These are phyloP conservation scores for Allodekkera sacchari DNA, from an alignment of 805 yeast genomes.

Conservation along the genomic window DNA sequence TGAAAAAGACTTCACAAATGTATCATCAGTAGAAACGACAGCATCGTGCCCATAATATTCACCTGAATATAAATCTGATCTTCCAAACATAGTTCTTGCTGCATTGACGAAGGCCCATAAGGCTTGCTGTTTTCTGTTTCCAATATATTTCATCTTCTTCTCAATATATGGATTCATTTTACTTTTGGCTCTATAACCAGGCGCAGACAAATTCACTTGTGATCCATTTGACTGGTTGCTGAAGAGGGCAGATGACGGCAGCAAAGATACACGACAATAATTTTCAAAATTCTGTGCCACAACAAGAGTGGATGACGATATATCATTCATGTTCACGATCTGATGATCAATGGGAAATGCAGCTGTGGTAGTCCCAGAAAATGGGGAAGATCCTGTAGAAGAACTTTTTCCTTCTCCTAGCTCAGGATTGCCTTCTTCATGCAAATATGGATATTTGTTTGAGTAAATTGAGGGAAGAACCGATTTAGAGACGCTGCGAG, in stretches of 20 bases:
- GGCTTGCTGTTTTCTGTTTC: constrained; percentile 32
- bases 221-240: constrained; percentile 2
- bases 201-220: constrained; percentile 1
- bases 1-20: constrained; percentile 16
- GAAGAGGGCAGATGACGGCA: constrained; percentile 17
- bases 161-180: constrained; percentile 18
- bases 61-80: constrained; percentile 38
- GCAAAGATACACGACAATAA: constrained; percentile 25
- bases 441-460: too few relatives aligned
- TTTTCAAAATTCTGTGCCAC: constrained; percentile 32
- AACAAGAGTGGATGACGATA: constrained; percentile 27
- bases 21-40: constrained; percentile 24
- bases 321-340: constrained; percentile 22
- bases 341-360: constrained; percentile 25
- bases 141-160: constrained; percentile 15
- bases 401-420: background rate
- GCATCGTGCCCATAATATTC: constrained; percentile 29
- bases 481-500: constrained; percentile 13
- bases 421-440: background rate
- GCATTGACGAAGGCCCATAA: constrained; percentile 48
- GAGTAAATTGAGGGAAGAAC: too few relatives aligned
- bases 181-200: constrained; percentile 5
- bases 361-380: constrained; percentile 12
- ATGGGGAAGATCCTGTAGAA: too few relatives aligned
- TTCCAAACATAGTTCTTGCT: constrained; percentile 37